Base-by-base conservation (phyloP, 139 green algal genomes). In the Gonium pectorale region DNA sequence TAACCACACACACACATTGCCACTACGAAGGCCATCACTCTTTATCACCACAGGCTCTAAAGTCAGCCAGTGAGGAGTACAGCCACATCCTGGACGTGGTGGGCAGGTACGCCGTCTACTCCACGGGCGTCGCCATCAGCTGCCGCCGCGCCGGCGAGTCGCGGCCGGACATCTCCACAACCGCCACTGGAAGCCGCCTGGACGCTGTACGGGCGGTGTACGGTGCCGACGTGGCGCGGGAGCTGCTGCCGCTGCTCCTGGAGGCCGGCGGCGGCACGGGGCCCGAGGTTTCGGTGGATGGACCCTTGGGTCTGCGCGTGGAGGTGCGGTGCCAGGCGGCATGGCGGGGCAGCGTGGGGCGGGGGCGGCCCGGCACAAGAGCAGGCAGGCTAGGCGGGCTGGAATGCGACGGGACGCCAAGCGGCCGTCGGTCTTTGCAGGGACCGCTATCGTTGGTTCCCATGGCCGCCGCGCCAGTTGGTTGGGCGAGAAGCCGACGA, bases 171-270 rank as follows among this genome's bases (percentile, higher is more conserved):
- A 60, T 99, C 8, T 38, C 44, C n/a, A 84, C 78, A 13, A 62
- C 78, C 35, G 62, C 43, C 27, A n/a, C 38, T 26, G 63, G 33
- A 13, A 33, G 44, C 0, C 86, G 90, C 5, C 60, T 95, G 59
- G 95, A 98, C 72, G 92, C 89, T 29, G 94, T 99, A 72, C 86
- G 94, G 35, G 83, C 87, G 21, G 90, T 99, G 33, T 98, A 96
- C 89, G 97, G 97, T 29, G 40, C 92, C 3, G 66, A 91, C 0
- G 90, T 98, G 37, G 93, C 94, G 11, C 89, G 88, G 21, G 81
- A 93, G 37, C 88, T 98, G 59, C 77, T 97, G 67, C 86, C 92
- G 26, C 66, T 97, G 17, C 26, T 52, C 3, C 40, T 93, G 19
- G 69, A 44, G 64, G 40, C 72, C 19, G 87, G 68, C 41, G 63